Evolutionary conservation across 1,284 basidiomycete species (phyloP).

Genomic region (Rugosomyces carneus): DNA sequence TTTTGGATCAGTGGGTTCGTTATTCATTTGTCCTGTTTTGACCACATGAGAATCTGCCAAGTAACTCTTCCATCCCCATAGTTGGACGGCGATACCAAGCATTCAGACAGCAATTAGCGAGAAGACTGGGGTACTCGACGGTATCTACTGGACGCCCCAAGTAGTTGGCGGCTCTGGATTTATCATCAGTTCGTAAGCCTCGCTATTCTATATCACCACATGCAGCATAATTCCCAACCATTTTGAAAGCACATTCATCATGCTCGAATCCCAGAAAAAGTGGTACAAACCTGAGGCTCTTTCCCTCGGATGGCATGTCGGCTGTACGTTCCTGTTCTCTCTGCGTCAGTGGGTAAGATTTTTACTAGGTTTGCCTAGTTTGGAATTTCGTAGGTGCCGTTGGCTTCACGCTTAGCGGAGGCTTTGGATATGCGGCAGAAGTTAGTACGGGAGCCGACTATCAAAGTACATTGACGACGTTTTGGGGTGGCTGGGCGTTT

Average conservation of each 20-base stretch:
- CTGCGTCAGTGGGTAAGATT: background rate
- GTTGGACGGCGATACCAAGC: conserved; percentile 43
- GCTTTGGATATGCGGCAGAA: conserved; percentile 39
- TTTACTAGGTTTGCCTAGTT: conserved; percentile 20
- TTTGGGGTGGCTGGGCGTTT: conserved; percentile 53
- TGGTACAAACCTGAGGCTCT: conserved; percentile 40
- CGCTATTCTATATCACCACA: background rate
- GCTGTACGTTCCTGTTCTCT: conserved; percentile 33
- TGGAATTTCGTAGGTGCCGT: conserved; percentile 55
- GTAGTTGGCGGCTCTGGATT: conserved; percentile 55
- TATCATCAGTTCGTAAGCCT: conserved; percentile 36
- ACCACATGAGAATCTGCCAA: too few species aligned
- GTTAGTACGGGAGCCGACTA: conserved; percentile 33
- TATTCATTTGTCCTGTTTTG: background rate
- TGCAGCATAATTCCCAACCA: background rate
- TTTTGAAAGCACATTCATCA: conserved; percentile 34
- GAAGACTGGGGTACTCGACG: conserved; percentile 30
- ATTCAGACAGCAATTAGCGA: conserved; percentile 37
- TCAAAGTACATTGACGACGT: conserved; percentile 47
- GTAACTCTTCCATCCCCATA: too few species aligned
- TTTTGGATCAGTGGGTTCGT: conserved; percentile 47
- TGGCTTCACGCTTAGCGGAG: conserved; percentile 52
- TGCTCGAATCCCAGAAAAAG: conserved; percentile 48
- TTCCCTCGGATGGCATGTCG: conserved; percentile 47
- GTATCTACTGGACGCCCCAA: conserved; percentile 48